Evolutionary conservation across 1,139 yeast species (phyloP), one percentile per base, ranked within the genome.

Genomic region (Pichia sp.): DNA sequence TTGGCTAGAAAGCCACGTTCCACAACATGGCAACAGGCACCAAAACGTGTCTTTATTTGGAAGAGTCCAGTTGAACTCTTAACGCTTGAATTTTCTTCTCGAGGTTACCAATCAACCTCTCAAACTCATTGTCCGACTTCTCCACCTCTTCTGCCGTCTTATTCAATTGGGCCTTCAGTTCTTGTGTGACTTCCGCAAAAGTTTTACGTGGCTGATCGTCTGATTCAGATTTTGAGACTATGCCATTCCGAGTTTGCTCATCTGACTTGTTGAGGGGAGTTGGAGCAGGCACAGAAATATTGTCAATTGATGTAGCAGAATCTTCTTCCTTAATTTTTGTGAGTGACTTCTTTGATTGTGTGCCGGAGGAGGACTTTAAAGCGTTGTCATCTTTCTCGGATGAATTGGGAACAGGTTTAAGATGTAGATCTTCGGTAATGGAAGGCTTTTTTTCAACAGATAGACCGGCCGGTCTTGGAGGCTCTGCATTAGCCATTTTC

Each of bases 91-190:
- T 46, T 40, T 57, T 58, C 16, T 52, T 56, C 41, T 65, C 69
- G 7, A 65, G 49, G 13, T 56, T 52, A 30, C 57, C 59, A 47
- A 63, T 50, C 0, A 64, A 45, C 42, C 60, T 53, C 8, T 51
- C 54, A 47, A 64, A 54, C 40, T 61, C 66, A 44, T 47, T 54
- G 47, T 65, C 67, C 7, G 61, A 54, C 31, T 56, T 56, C 11
- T 60, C 61, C n/a, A 64, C 49, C 49, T 64, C 64, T 36, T 54
- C 54, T 8, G 59, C 51, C 10, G 62, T 54, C 26, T 59, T 59
- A 30, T 57, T 59, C 50, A 65, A 44, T 42, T 59, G 59, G 3
- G 54, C 55, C 8, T 61, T 63, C 13, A 65, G 45, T 15, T 56
- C 57, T 7, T 61, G 62, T 5, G 66, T 60, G 2, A 65, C 47